phyloP scores from a whole-genome alignment of 2,329 filamentous ascomycete genomes.

The Aspergillus sp. region DNA sequence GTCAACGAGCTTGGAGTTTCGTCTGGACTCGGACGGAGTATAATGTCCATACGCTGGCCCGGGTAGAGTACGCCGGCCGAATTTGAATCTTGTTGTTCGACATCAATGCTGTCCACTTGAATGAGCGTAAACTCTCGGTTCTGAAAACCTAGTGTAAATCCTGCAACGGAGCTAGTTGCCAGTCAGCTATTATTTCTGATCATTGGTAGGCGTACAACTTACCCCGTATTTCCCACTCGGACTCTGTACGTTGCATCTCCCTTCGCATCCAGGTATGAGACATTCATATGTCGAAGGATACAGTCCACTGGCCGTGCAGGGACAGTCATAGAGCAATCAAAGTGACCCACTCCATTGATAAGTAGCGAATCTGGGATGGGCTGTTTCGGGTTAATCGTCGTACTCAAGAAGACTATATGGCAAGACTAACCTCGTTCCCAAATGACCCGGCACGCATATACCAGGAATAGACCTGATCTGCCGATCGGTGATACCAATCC shows the following conservation, averaged over 20 bases:
- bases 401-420: background rate
- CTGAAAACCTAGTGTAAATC: constrained; percentile 39
- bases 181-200: constrained; percentile 8
- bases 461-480: constrained; percentile 46
- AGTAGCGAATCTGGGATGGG: constrained; percentile 53
- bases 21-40: constrained; percentile 27
- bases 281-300: constrained; percentile 24
- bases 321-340: constrained; percentile 50
- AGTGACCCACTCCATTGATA: constrained; percentile 51
- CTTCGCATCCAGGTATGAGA: constrained; percentile 28
- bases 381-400: constrained; percentile 27
- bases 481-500: constrained; percentile 53
- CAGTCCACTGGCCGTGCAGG: constrained; percentile 51
- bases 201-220: background rate
- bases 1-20: constrained; percentile 28
- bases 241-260: constrained; percentile 36
- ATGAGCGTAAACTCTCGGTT: constrained; percentile 36
- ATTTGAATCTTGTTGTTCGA: constrained; percentile 30
- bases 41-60: constrained; percentile 50
- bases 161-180: constrained; percentile 41
- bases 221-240: constrained; percentile 51
- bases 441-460: constrained; percentile 48
- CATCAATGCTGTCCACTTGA: constrained; percentile 45
- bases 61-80: constrained; percentile 47
- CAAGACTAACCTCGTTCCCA: constrained; percentile 43